These are phyloP conservation scores for Venturia asperata DNA, from an alignment of 2,329 filamentous ascomycete species.

Conservation along the genomic window DNA sequence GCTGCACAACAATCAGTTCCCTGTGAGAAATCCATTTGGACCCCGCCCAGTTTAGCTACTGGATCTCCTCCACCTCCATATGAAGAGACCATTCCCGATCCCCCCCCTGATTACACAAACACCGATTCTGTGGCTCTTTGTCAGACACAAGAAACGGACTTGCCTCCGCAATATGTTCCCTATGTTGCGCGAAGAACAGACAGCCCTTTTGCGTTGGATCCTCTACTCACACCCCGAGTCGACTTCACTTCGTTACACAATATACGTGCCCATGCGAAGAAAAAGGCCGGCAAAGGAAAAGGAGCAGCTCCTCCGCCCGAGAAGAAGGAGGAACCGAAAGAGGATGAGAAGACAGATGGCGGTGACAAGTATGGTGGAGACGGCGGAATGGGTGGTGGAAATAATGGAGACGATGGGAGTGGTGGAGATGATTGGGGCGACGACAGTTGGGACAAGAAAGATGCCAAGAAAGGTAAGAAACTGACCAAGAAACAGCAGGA, in stretches of 20 bases:
- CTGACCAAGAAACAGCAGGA: conserved; percentile 27
- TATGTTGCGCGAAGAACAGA: conserved; percentile 23
- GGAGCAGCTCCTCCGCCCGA: conserved; percentile 35
- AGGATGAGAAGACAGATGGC: conserved; percentile 42
- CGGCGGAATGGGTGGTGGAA: conserved; percentile 27
- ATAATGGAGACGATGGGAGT: conserved; percentile 32
- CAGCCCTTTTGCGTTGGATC: conserved; percentile 28
- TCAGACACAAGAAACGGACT: conserved; percentile 25
- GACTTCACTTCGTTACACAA: conserved; percentile 52
- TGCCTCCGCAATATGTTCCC: conserved; percentile 21
- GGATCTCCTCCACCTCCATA: conserved; percentile 22
- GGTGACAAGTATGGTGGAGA: conserved; percentile 39
- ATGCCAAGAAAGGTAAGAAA: conserved; percentile 30
- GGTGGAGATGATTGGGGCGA: conserved; percentile 30
- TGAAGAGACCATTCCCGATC: conserved; percentile 37
- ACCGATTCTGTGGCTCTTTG: conserved; percentile 34
- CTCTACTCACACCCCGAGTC: conserved; percentile 37
- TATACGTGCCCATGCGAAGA: conserved; percentile 45
- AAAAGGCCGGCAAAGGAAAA: conserved; percentile 37
- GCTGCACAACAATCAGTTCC: neutral
- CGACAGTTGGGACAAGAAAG: conserved; percentile 25
- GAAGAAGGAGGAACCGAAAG: conserved; percentile 33
- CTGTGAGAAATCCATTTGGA: neutral
- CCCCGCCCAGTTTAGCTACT: neutral
- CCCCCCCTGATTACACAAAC: conserved; percentile 40